A percentile compares a stretch with the other conserved stretches of the same genome.
phyloP scores from a whole-genome alignment of 1,284 basidiomycete species.

The Spongispora temasekensis region DNA sequence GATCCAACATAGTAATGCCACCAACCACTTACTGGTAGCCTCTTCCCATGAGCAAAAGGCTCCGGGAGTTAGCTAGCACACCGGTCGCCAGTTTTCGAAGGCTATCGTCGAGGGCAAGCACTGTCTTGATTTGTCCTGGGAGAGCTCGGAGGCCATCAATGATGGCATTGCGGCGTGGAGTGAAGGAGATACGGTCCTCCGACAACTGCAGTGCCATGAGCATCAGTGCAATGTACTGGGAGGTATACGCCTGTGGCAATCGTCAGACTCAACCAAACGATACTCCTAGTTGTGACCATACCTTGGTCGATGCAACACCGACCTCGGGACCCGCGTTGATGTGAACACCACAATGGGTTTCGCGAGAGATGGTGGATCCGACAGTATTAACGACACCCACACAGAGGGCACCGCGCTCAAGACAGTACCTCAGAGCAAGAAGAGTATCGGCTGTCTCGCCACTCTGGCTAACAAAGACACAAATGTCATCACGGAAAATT shows the following conservation, averaged over 20 bases:
- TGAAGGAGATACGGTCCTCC: slow-evolving; percentile 94
- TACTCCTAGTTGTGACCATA: slow-evolving; percentile 29
- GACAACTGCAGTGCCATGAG: slow-evolving; percentile 99
- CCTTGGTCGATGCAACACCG: slow-evolving; percentile 99
- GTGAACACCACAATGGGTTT: slow-evolving; percentile 99
- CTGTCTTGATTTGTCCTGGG: slow-evolving; percentile 86
- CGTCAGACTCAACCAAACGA: not conserved
- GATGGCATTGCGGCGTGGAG: slow-evolving; percentile 88
- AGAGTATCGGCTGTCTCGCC: slow-evolving; percentile 99
- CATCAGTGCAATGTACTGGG: slow-evolving; percentile 97
- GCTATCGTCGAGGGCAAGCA: slow-evolving; percentile 80
- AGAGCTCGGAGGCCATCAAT: slow-evolving; percentile 93
- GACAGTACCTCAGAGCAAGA: slow-evolving; percentile 93
- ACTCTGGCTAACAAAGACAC: slow-evolving; percentile 96
- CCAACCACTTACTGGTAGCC: slow-evolving; percentile 81
- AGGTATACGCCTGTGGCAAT: slow-evolving; percentile 86
- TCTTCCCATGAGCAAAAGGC: slow-evolving; percentile 95
- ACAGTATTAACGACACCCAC: slow-evolving; percentile 99
- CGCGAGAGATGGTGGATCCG: slow-evolving; percentile 96
- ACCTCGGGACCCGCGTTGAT: slow-evolving; percentile 99
- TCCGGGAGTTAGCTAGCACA: slow-evolving; percentile 80
- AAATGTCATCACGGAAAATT: slow-evolving; percentile 99
- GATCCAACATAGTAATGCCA: too few relatives aligned
- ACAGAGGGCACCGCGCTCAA: slow-evolving; percentile 95
- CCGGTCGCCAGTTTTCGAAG: slow-evolving; percentile 85